A percentile compares a stretch with the other conserved stretches of the same genome.
phyloP scores from a whole-genome alignment of 352 stramenopile species.

The Pythium aristosporum region DNA sequence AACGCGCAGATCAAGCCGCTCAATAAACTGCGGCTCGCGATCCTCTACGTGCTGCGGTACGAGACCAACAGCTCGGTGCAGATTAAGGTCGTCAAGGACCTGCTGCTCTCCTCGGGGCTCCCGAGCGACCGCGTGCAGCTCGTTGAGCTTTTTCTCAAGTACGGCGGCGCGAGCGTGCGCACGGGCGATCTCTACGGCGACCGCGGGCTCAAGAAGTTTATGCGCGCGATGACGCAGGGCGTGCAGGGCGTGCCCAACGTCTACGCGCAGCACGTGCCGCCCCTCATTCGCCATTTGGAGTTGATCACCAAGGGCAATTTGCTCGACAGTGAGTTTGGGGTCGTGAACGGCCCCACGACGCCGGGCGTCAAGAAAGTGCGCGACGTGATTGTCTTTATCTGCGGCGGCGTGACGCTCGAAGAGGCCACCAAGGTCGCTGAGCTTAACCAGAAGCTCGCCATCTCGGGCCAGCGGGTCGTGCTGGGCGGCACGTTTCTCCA shows the following conservation, averaged over 20 bases:
- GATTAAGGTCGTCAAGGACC: constrained; percentile 77
- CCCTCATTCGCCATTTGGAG: constrained; percentile 94
- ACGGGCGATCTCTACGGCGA: constrained; percentile 82
- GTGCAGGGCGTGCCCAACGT: constrained; percentile 97
- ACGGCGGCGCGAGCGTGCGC: constrained; percentile 60
- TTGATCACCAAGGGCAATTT: constrained; percentile 76
- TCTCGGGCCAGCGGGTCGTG: constrained; percentile 88
- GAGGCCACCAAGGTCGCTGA: constrained; percentile 98
- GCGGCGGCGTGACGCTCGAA: constrained; percentile 98
- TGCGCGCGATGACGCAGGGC: constrained; percentile 92
- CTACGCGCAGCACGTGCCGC: constrained; percentile 98
- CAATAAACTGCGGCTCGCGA: constrained; percentile 97
- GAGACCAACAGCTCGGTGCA: constrained; percentile 89
- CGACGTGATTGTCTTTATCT: constrained; percentile 98
- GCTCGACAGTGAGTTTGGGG: constrained; percentile 85
- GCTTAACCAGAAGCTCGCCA: constrained; percentile 91
- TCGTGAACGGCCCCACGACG: constrained; percentile 97
- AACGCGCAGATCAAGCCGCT: constrained; percentile 89
- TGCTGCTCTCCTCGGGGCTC: constrained; percentile 48
- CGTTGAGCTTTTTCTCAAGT: constrained; percentile 70
- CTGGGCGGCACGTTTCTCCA: constrained; percentile 95
- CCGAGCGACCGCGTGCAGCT: constrained; percentile 49
- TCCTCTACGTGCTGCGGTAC: constrained; percentile 98
- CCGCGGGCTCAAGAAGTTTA: constrained; percentile 85
- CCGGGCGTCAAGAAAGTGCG: constrained; percentile 94